phyloP scores from a whole-genome alignment of 352 stramenopile species.

The Globisporangium yorkense region DNA sequence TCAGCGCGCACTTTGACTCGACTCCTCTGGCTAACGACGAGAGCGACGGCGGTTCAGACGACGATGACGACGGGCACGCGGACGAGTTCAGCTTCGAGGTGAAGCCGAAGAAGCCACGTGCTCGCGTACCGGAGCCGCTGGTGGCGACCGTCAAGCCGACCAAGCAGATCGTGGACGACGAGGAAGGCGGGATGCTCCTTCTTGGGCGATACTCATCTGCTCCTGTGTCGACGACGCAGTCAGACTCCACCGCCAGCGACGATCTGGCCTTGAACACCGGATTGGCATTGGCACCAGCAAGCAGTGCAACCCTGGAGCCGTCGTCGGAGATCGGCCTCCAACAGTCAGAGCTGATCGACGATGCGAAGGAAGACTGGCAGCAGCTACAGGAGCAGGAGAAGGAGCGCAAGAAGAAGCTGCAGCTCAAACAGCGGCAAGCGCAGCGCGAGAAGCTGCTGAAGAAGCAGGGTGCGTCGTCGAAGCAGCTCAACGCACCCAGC shows the following conservation, averaged over 20 bases:
- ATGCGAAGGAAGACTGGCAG: conserved; percentile 59
- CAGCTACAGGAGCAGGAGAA: conserved; percentile 70
- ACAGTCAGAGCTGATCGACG: conserved; percentile 6
- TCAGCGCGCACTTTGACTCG: conserved; percentile 1
- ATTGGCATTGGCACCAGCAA: not conserved
- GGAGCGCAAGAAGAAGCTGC: conserved; percentile 58
- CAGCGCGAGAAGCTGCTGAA: conserved; percentile 73
- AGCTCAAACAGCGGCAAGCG: conserved; percentile 69
- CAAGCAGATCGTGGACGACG: conserved; percentile 4
- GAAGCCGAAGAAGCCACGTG: conserved; percentile 20
- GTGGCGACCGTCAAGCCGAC: not conserved
- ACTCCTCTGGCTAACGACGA: conserved; percentile 6
- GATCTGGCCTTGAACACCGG: not conserved
- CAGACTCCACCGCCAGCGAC: not conserved
- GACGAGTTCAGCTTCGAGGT: conserved; percentile 59
- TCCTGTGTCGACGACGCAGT: not conserved
- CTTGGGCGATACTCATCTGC: conserved; percentile 7
- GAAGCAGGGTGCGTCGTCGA: conserved; percentile 32
- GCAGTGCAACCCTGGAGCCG: not conserved
- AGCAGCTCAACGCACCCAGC: conserved; percentile 7
- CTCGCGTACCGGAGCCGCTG: not conserved
- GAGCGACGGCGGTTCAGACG: conserved; percentile 4
- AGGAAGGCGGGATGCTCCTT: conserved; percentile 1
- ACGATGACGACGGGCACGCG: conserved; percentile 13
- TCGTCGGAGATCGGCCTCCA: not conserved